A percentile compares a stretch with the other conserved stretches of the same genome.
phyloP scores from a whole-genome alignment of 129 eudicot genomes.

The Chrysanthemum seticuspe region DNA sequence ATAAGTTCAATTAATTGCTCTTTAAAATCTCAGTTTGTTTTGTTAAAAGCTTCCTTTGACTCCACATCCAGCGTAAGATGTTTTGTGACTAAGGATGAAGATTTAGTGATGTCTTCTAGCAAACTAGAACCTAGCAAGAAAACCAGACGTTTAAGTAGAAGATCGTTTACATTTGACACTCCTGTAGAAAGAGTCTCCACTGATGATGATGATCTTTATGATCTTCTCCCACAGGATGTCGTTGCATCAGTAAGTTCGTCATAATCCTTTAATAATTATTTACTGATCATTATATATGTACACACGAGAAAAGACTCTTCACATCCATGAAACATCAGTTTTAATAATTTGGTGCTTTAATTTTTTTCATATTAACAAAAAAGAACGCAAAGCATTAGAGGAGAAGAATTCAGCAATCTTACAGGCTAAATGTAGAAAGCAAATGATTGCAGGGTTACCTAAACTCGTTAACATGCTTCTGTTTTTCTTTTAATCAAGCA shows the following conservation, averaged over 20 bases:
- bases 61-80: conserved; percentile 54
- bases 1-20: too few relatives aligned
- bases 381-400: conserved; percentile 51
- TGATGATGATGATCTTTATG: conserved; percentile 42
- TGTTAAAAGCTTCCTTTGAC: too few relatives aligned
- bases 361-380: conserved; percentile 58
- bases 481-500: conserved; percentile 60
- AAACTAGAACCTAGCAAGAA: conserved; percentile 34
- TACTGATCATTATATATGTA: background rate
- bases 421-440: conserved; percentile 63
- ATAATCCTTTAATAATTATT: background rate
- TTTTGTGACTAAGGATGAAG: conserved; percentile 54
- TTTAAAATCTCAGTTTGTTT: too few relatives aligned
- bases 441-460: conserved; percentile 67
- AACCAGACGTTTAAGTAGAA: conserved; percentile 48
- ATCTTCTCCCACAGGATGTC: conserved; percentile 53
- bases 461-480: conserved; percentile 57
- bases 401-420: conserved; percentile 78
- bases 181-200: conserved; percentile 35
- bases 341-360: background rate
- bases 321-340: too few relatives aligned
- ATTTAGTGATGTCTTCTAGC: conserved; percentile 33
- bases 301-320: background rate
- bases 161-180: conserved; percentile 58
- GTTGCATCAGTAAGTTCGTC: conserved; percentile 57